phyloP scores from a whole-genome alignment of 2,329 filamentous ascomycete species.

The Aspergillus sp. region DNA sequence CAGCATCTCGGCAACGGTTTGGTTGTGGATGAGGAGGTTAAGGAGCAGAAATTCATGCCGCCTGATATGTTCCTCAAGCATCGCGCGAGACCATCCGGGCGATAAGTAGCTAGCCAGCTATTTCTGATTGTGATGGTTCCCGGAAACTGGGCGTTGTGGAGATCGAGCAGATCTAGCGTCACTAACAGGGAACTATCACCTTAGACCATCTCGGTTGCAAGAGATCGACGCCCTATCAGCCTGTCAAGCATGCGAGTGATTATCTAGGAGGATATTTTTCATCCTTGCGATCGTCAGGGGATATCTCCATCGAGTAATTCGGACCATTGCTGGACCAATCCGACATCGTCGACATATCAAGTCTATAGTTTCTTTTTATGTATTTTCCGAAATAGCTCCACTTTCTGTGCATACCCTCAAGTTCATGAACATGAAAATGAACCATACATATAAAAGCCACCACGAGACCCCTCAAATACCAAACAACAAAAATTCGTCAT shows the following conservation, averaged over 20 bases:
- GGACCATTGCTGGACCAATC: not conserved
- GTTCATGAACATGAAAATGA: not conserved
- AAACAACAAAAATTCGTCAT: no score
- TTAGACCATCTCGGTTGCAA: not conserved
- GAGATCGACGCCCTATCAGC: slow-evolving; percentile 1
- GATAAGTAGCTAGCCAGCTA: not conserved
- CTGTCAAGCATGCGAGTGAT: not conserved
- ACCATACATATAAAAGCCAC: not conserved
- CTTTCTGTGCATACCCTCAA: not conserved
- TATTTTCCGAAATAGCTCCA: not conserved
- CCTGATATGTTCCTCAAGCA: slow-evolving; percentile 35
- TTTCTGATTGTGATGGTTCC: not conserved
- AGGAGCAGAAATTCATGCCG: slow-evolving; percentile 21
- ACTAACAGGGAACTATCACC: not conserved
- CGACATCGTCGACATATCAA: not conserved
- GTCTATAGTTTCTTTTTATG: not conserved
- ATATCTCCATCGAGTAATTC: not conserved
- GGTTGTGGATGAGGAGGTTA: not conserved
- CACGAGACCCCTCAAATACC: not conserved
- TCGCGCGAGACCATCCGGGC: slow-evolving; percentile 1
- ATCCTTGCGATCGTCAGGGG: slow-evolving; percentile 2
- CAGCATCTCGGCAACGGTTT: not conserved
- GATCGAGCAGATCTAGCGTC: not conserved
- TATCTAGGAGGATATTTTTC: not conserved
- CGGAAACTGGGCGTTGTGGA: not conserved